Conservation (phyloP, 371 early-diverging fungal genomes). For the Amoeboaphelidium protococcarum region DNA sequence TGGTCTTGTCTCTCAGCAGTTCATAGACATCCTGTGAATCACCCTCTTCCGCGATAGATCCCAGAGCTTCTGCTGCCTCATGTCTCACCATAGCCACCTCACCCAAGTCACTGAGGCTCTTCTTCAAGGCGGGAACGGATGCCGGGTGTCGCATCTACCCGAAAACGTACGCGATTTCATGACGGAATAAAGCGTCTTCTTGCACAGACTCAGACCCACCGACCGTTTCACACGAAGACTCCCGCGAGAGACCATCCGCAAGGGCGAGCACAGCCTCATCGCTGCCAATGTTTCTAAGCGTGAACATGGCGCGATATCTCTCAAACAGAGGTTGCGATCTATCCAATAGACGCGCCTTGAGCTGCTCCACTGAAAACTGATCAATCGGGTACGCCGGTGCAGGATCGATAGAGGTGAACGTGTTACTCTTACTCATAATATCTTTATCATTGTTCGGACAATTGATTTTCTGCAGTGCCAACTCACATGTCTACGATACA, state of each 20-base stretch:
- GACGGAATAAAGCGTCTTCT: conserved; percentile 92
- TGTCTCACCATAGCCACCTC: conserved; percentile 96
- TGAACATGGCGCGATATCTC: conserved; percentile 97
- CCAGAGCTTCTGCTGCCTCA: conserved; percentile 97
- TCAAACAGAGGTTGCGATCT: conserved; percentile 47
- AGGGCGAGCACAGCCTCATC: conserved; percentile 63
- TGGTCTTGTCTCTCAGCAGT: conserved; percentile 70
- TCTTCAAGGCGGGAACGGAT: conserved; percentile 54
- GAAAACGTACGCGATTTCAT: conserved; percentile 94
- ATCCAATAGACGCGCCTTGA: conserved; percentile 39
- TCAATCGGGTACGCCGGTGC: conserved; percentile 33
- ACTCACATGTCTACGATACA: conserved; percentile 77
- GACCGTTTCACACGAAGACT: no score
- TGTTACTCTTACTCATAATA: conserved; percentile 18
- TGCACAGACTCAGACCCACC: no score
- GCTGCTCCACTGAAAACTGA: conserved; percentile 27
- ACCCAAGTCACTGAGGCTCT: conserved; percentile 29
- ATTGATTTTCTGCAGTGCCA: conserved; percentile 70
- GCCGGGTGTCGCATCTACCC: conserved; percentile 92
- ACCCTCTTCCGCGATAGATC: conserved; percentile 88
- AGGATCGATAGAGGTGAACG: conserved; percentile 65
- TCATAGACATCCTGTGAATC: conserved; percentile 72
- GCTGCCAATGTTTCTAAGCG: conserved; percentile 67
- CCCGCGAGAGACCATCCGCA: conserved; percentile 57
- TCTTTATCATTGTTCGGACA: conserved; percentile 23